Conservation (phyloP, 345 rosid species). For the Trapa bicornis region DNA sequence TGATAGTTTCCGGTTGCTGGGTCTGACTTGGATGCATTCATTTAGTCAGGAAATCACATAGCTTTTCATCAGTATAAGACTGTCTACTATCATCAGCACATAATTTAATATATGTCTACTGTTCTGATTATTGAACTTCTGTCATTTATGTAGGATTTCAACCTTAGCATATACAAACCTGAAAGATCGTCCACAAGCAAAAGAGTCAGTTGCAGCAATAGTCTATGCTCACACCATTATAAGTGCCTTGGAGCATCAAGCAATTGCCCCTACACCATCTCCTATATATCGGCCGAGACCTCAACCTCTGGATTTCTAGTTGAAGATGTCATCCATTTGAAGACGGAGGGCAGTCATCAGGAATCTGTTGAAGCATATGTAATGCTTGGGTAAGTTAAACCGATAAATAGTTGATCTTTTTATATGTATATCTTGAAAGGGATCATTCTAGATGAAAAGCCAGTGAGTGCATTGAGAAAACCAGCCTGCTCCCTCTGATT, state of each 20-base stretch:
- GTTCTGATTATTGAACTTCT: slow-evolving; percentile 9
- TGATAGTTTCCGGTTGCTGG: neutral
- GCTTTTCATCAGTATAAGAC: neutral
- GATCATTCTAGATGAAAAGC: neutral
- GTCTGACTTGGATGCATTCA: neutral
- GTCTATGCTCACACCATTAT: slow-evolving; percentile 46
- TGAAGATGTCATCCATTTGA: slow-evolving; percentile 71
- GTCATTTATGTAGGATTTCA: slow-evolving; percentile 39
- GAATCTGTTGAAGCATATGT: slow-evolving; percentile 49
- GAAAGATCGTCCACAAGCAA: slow-evolving; percentile 54
- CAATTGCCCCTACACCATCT: slow-evolving; percentile 63
- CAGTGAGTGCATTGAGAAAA: neutral
- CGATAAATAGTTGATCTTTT: neutral
- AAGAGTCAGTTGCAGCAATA: slow-evolving; percentile 63
- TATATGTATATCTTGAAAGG: no score
- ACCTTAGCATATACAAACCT: slow-evolving; percentile 60
- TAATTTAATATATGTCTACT: neutral
- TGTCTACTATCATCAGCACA: neutral
- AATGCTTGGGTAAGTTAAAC: slow-evolving; percentile 49
- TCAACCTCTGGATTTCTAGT: slow-evolving; percentile 67
- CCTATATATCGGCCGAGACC: slow-evolving; percentile 77
- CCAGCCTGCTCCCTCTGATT: neutral
- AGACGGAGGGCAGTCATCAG: slow-evolving; percentile 29
- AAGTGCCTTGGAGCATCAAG: slow-evolving; percentile 59
- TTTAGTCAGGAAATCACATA: neutral